Conservation (phyloP, 164 flowering plant species). For the Brasenia schreberi region DNA sequence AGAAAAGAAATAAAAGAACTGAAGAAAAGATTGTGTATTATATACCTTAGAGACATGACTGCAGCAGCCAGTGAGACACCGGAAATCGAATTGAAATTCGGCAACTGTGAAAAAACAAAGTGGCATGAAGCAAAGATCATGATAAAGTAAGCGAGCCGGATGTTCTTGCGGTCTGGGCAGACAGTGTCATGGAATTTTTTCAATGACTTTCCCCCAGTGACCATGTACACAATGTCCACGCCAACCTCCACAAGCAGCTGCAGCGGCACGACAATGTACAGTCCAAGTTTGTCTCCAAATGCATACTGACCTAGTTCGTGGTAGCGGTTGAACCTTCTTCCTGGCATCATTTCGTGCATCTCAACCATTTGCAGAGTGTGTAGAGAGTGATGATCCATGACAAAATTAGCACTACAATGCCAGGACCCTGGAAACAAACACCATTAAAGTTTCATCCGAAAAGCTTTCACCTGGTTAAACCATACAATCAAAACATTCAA, state of each 20-base stretch:
- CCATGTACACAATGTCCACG: slow-evolving; percentile 53
- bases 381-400: slow-evolving; percentile 56
- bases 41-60: slow-evolving; percentile 56
- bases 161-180: slow-evolving; percentile 20
- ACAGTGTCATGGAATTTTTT: slow-evolving; percentile 41
- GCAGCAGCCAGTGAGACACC: slow-evolving; percentile 56
- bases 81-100: slow-evolving; percentile 52
- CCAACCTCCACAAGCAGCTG: slow-evolving; percentile 51
- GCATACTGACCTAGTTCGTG: slow-evolving; percentile 58
- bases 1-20: too few relatives aligned
- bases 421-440: slow-evolving; percentile 13
- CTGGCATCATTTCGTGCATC: slow-evolving; percentile 53
- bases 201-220: slow-evolving; percentile 51
- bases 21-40: not conserved
- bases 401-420: slow-evolving; percentile 5
- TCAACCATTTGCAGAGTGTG: slow-evolving; percentile 52
- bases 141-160: slow-evolving; percentile 47
- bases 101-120: slow-evolving; percentile 45
- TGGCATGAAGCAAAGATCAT: slow-evolving; percentile 49
- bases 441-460: too few relatives aligned
- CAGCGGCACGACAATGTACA: slow-evolving; percentile 45
- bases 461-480: too few relatives aligned
- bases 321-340: slow-evolving; percentile 49
- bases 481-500: too few relatives aligned
- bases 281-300: slow-evolving; percentile 47